These are phyloP conservation scores for Amphibolis antarctica DNA, from an alignment of 106 monocot species.

Conservation along the genomic window DNA sequence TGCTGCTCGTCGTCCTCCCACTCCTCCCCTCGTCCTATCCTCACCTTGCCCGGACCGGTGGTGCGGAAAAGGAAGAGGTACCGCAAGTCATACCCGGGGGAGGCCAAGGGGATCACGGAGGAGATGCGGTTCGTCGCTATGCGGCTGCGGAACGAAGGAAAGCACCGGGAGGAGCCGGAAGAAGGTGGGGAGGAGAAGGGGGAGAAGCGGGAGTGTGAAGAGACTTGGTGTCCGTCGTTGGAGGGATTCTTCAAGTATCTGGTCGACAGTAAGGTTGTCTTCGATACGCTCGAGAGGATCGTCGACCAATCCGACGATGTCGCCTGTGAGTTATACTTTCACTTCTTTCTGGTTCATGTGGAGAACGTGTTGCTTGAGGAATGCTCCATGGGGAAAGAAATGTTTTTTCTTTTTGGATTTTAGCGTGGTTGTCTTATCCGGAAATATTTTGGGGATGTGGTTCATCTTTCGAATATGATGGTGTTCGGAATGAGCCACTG, in stretches of 20 bases:
- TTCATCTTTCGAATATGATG: too few relatives aligned
- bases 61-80: conserved; percentile 45
- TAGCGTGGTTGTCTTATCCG: too few relatives aligned
- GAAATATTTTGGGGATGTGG: too few relatives aligned
- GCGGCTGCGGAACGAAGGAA: conserved; percentile 33
- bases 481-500: too few relatives aligned
- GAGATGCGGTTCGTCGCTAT: conserved; percentile 99
- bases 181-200: not conserved
- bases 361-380: too few relatives aligned
- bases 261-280: conserved; percentile 82
- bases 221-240: conserved; percentile 60
- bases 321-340: conserved; percentile 50
- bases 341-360: too few relatives aligned
- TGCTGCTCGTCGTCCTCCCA: not conserved
- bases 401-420: not conserved
- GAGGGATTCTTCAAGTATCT: conserved; percentile 84
- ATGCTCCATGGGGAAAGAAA: too few relatives aligned
- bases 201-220: not conserved
- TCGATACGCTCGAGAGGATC: conserved; percentile 68
- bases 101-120: conserved; percentile 65
- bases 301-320: conserved; percentile 71
- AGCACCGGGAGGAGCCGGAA: not conserved
- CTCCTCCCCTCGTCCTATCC: conserved; percentile 1
- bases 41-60: conserved; percentile 13
- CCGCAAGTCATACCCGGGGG: conserved; percentile 67